Percentiles rank a stretch among this genome's conserved stretches.
Evolutionary conservation across 1,284 basidiomycete species (phyloP).

Genomic region (Cutaneotrichosporon cyanovorans): DNA sequence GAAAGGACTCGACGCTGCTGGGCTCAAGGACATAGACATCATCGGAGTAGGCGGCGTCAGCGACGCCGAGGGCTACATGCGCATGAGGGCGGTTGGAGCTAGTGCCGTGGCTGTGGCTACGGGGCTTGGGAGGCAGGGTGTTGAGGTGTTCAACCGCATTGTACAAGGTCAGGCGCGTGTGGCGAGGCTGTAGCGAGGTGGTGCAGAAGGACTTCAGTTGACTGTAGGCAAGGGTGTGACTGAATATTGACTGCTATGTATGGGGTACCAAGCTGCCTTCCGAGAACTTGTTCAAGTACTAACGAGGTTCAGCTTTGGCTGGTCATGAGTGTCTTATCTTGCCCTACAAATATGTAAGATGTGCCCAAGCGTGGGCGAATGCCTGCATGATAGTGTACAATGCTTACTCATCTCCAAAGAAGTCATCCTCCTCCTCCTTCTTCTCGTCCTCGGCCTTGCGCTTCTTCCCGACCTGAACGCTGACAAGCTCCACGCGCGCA

Average conservation of each 20-base stretch:
- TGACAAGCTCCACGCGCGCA: not conserved
- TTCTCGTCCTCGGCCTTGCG: not conserved
- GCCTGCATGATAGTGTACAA: not conserved
- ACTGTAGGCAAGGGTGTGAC: too few species aligned
- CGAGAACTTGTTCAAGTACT: too few species aligned
- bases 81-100: conserved; percentile 13
- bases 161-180: not conserved
- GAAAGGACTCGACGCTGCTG: conserved; percentile 5
- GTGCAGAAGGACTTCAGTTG: too few species aligned
- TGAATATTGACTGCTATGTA: too few species aligned
- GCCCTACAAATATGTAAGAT: too few species aligned
- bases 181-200: conserved; percentile 3
- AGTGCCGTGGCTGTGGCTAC: conserved; percentile 10
- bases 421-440: conserved; percentile 6
- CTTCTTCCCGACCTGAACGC: not conserved
- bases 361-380: too few species aligned
- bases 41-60: conserved; percentile 16
- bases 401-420: conserved; percentile 3
- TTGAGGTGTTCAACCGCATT: conserved; percentile 7
- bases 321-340: too few species aligned
- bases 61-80: conserved; percentile 5
- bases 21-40: not conserved
- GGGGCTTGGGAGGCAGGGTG: conserved; percentile 7
- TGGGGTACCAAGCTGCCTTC: too few species aligned
- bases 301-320: too few species aligned